Base-by-base conservation (phyloP, 2,329 filamentous ascomycete genomes). In the Aspergillus sp. region DNA sequence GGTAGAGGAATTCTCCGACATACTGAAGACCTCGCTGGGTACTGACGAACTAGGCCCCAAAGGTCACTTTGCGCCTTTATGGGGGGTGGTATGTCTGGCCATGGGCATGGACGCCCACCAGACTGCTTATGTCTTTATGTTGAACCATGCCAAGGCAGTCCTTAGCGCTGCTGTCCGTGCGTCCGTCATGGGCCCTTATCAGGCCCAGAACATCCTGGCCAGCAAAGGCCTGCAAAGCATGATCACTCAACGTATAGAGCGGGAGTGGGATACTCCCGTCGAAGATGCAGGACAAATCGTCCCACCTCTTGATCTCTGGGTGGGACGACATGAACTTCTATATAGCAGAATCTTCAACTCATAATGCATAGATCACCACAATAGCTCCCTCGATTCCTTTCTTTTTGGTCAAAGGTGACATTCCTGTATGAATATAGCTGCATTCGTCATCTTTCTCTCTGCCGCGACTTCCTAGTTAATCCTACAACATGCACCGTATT, bases 281-380 rank as follows among this genome's bases (percentile, higher is more conserved):
- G 82, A 84, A 51, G 81, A 87, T 65, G 86, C 86, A 12, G 85
- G 84, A 2, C 84, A 88, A 65, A 81, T 81, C 39, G 84, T 87
- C n/a, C 86, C 86, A 2, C 78, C 80, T 10, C 79, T 88, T 74
- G 86, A 89, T 78, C 70, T 89, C 7, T 89, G 87, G 86, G 79
- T 87, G 58, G 86, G 87, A 1, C 79, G 87, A 64, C 86, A 89
- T 72, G 86, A 89, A 74, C 76, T 87, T 70, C 74, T 89, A 43
- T 89, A 89, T 72, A 87, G 85, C 68, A 79, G 87, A 62, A 89
- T 89, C 59, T 89, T 89, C 72, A 89, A 89, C 74, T 88, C 86
- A 54, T 88, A 68, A 77, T 43, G 36, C 38, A 63, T 60, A 58
- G 54, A 53, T 19, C 43, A 32, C 53, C 21, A 23, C 30, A 51